These are phyloP conservation scores for Marvania coccoides DNA, from an alignment of 139 green algal genomes.

Conservation along the genomic window DNA sequence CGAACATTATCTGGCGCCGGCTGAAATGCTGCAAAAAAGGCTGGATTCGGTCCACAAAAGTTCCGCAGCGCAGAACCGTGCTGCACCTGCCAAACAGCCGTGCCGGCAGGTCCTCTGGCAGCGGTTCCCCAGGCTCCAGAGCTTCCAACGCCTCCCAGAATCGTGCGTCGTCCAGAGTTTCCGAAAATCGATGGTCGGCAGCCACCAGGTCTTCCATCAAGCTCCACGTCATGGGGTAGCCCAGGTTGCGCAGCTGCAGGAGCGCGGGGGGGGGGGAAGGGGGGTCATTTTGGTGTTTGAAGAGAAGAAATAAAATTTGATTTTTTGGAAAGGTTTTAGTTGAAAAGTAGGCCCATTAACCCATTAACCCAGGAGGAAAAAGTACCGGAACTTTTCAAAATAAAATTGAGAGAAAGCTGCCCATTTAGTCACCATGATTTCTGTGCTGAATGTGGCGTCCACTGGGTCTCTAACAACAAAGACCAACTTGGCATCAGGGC, in stretches of 20 bases:
- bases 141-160: conserved; percentile 28
- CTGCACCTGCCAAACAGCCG: conserved; percentile 32
- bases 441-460: conserved; percentile 52
- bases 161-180: conserved; percentile 14
- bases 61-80: conserved; percentile 38
- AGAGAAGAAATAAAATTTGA: too few relatives aligned
- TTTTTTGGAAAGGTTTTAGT: too few relatives aligned
- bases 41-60: conserved; percentile 45
- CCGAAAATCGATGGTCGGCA: conserved; percentile 33
- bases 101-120: conserved; percentile 45
- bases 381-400: conserved; percentile 16
- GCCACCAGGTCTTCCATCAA: conserved; percentile 33
- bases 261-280: too few relatives aligned
- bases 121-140: conserved; percentile 22
- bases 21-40: conserved; percentile 57
- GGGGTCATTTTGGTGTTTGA: too few relatives aligned
- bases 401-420: neutral
- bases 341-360: too few relatives aligned
- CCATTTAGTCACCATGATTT: conserved; percentile 64
- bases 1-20: conserved; percentile 59
- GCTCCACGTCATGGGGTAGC: conserved; percentile 50
- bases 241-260: conserved; percentile 53
- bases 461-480: conserved; percentile 66
- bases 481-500: conserved; percentile 64
- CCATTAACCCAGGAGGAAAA: too few relatives aligned